phyloP scores from a whole-genome alignment of 2,329 filamentous ascomycete genomes.

The Aspergillus ruber region DNA sequence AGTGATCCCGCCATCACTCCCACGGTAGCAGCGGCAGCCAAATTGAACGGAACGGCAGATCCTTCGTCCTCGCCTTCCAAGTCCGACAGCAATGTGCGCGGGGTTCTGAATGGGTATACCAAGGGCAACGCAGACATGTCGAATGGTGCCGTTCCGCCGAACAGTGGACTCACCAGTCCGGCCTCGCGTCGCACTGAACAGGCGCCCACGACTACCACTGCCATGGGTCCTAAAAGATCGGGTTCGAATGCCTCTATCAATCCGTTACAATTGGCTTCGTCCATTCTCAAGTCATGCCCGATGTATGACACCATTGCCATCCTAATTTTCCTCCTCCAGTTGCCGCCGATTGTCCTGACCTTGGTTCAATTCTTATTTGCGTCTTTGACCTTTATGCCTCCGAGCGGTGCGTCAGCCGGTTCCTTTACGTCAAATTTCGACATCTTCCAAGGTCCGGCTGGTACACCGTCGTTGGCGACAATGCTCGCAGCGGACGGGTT shows the following conservation, averaged over 20 bases:
- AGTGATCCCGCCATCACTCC: conserved; percentile 28
- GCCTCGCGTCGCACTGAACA: conserved; percentile 26
- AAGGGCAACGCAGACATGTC: conserved; percentile 30
- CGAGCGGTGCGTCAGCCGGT: conserved; percentile 69
- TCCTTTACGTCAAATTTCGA: conserved; percentile 75
- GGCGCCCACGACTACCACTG: conserved; percentile 6
- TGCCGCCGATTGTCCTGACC: conserved; percentile 80
- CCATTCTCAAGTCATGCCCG: conserved; percentile 82
- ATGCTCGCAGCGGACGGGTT: conserved; percentile 77
- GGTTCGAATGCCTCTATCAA: conserved; percentile 51
- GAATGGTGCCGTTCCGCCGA: conserved; percentile 24
- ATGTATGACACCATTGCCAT: conserved; percentile 94
- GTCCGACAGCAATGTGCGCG: conserved; percentile 28
- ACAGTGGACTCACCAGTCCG: conserved; percentile 23
- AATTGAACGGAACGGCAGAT: conserved; percentile 23
- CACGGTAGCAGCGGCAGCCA: conserved; percentile 18
- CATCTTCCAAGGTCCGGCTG: conserved; percentile 80
- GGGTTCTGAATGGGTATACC: conserved; percentile 29
- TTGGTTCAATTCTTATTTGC: conserved; percentile 89
- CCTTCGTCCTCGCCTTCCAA: conserved; percentile 18
- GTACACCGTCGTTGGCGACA: conserved; percentile 78
- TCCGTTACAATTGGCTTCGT: conserved; percentile 70
- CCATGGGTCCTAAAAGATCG: conserved; percentile 25
- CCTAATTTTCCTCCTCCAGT: conserved; percentile 87
- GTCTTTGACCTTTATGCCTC: conserved; percentile 84